phyloP scores from a whole-genome alignment of 2,329 filamentous ascomycete genomes.

The Sporothrix euskadiensis region DNA sequence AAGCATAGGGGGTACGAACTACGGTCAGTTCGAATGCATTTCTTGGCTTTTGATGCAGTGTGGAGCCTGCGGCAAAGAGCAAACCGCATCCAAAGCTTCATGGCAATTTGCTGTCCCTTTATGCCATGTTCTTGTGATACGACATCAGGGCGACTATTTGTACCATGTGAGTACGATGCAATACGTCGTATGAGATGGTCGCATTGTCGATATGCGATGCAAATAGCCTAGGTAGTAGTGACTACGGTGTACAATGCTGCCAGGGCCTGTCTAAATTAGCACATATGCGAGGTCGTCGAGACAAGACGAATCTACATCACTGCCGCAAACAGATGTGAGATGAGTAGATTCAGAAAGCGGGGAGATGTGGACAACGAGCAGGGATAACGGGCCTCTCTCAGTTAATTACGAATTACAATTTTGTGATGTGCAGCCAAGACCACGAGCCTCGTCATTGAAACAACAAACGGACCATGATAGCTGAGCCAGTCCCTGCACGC shows the following conservation, averaged over 20 bases:
- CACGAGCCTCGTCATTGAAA: conserved; percentile 6
- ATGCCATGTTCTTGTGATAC: neutral
- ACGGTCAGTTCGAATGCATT: neutral
- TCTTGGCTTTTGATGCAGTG: neutral
- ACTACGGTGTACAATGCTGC: neutral
- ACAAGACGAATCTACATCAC: neutral
- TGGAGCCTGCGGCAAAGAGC: neutral
- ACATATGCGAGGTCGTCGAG: neutral
- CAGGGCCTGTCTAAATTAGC: neutral
- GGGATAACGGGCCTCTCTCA: neutral
- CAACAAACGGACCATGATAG: neutral
- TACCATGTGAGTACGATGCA: neutral
- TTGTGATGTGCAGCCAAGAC: neutral
- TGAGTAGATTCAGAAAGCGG: neutral
- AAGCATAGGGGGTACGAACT: neutral
- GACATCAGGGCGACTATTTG: neutral
- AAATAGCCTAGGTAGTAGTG: no score
- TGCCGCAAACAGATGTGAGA: neutral
- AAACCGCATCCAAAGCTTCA: neutral
- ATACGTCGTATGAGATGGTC: neutral
- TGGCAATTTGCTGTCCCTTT: neutral
- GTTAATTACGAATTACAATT: neutral
- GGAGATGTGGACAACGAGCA: neutral
- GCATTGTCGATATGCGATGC: neutral
- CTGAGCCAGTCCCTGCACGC: neutral